Conservation (phyloP, 106 monocot species). For the Chionographis japonica region DNA sequence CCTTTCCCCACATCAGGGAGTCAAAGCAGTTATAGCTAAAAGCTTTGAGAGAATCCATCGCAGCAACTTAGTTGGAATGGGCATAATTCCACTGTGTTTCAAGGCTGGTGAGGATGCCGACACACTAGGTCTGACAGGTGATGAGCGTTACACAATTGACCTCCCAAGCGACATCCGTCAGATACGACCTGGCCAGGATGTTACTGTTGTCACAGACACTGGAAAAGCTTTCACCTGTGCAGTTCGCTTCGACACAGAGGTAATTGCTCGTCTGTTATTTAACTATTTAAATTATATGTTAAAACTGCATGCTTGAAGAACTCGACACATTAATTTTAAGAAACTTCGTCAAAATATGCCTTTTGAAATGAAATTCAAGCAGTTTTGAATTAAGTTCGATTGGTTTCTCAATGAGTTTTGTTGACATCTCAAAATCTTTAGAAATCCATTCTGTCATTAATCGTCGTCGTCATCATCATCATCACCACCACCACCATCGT, state of each 20-base stretch:
- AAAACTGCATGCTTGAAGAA: too few species aligned
- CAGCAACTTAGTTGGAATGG: conserved; percentile 87
- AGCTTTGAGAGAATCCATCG: conserved; percentile 93
- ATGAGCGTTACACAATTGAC: conserved; percentile 66
- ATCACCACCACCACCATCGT: too few species aligned
- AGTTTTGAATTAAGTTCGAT: too few species aligned
- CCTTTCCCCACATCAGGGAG: conserved; percentile 44
- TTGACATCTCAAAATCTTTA: too few species aligned
- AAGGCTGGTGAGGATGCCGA: conserved; percentile 78
- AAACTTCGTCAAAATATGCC: too few species aligned
- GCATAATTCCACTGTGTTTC: conserved; percentile 83
- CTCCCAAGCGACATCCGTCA: conserved; percentile 56
- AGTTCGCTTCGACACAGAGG: conserved; percentile 79
- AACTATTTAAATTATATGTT: conserved; percentile 3
- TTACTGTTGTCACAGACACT: conserved; percentile 53
- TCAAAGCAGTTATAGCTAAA: conserved; percentile 92
- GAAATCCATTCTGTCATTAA: too few species aligned
- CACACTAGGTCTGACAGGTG: conserved; percentile 64
- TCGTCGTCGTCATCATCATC: too few species aligned
- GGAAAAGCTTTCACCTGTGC: conserved; percentile 76
- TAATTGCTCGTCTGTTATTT: conserved; percentile 2
- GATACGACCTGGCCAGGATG: conserved; percentile 68
- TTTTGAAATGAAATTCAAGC: too few species aligned
- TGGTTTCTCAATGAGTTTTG: too few species aligned
- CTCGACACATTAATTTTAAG: too few species aligned